These are phyloP conservation scores for Cladobotryum mycophilum DNA, from an alignment of 2,329 filamentous ascomycete genomes.

Conservation along the genomic window DNA sequence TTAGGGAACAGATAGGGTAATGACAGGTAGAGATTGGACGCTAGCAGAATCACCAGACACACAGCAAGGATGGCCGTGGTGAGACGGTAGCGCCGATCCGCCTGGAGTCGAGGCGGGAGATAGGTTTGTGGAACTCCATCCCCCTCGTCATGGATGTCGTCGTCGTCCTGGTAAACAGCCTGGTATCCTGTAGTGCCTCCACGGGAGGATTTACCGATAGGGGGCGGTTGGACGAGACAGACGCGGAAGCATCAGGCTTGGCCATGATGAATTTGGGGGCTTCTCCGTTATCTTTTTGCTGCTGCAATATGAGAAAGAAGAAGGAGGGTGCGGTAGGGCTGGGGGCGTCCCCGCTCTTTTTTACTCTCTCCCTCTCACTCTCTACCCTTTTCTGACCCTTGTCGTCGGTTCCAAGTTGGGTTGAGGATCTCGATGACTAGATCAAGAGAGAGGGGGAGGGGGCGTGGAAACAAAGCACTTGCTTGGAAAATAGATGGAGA, in stretches of 20 bases:
- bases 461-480: background rate
- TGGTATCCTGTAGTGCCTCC: slow-evolving; percentile 22
- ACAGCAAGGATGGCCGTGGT: slow-evolving; percentile 27
- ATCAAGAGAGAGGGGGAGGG: background rate
- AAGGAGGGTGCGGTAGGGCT: too few species aligned
- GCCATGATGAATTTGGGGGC: slow-evolving; percentile 1
- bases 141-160: slow-evolving; percentile 12
- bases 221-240: background rate
- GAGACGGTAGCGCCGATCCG: slow-evolving; percentile 24
- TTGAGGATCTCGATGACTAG: background rate
- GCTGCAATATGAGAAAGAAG: background rate
- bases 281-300: background rate
- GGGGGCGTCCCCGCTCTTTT: too few species aligned
- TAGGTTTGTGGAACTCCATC: slow-evolving; percentile 1
- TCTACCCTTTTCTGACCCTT: too few species aligned
- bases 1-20: slow-evolving; percentile 25
- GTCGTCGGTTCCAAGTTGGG: background rate
- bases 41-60: slow-evolving; percentile 31
- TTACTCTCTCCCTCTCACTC: too few species aligned
- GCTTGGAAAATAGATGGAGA: background rate
- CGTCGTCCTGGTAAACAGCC: slow-evolving; percentile 28
- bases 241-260: background rate
- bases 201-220: background rate
- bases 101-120: slow-evolving; percentile 12
- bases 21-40: slow-evolving; percentile 30